Conservation (phyloP, 108 stramenopile genomes). For the Cylindrotheca closterium region DNA sequence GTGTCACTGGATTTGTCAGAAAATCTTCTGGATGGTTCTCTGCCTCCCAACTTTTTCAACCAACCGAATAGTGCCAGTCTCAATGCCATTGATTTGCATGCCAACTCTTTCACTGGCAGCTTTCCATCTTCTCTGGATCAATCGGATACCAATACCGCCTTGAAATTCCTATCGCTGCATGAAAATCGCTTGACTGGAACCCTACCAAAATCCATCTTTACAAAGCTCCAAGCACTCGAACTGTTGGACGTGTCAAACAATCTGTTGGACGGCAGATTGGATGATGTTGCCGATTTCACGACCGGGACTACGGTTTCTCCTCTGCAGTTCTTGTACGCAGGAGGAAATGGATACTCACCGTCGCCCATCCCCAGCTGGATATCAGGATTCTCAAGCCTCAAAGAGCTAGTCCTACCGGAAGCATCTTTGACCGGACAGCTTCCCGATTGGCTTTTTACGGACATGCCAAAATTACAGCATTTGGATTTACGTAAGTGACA, state of each 20-base stretch:
- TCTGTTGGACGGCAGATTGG: background rate
- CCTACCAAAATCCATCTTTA: background rate
- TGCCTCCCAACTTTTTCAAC: background rate
- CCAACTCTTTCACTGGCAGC: background rate
- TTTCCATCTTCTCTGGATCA: background rate
- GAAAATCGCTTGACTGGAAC: conserved; percentile 1
- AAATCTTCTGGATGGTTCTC: background rate
- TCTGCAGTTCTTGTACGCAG: background rate
- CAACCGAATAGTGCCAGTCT: background rate
- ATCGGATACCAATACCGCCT: background rate
- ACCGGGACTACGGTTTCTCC: background rate
- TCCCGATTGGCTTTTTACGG: conserved; percentile 30
- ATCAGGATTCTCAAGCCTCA: conserved; percentile 6
- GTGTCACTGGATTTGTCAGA: background rate
- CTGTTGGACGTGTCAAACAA: background rate
- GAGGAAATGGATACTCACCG: background rate
- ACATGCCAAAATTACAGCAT: conserved; percentile 32
- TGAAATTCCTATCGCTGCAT: conserved; percentile 2
- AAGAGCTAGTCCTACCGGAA: conserved; percentile 24
- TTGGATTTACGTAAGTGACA: conserved; percentile 17
- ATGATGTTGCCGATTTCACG: background rate
- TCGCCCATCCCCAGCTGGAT: background rate
- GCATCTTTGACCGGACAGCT: conserved; percentile 21
- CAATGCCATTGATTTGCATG: background rate
- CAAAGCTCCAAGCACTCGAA: background rate